phyloP scores from a whole-genome alignment of 208 protist genomes.

The Leishmania braziliensis region DNA sequence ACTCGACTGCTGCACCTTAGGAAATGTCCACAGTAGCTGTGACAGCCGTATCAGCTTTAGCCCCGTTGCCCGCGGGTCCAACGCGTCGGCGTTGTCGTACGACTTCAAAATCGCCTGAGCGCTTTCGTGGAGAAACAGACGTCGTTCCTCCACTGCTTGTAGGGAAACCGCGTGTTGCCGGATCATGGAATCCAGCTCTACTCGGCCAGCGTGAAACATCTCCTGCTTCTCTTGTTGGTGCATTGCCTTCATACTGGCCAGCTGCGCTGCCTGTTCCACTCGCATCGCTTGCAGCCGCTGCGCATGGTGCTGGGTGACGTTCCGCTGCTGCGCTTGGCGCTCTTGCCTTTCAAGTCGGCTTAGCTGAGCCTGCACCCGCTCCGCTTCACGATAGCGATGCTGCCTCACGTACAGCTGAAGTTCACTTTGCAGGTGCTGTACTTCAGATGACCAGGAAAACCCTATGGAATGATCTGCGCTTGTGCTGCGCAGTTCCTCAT shows the following conservation, averaged over 20 bases:
- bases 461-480: background rate
- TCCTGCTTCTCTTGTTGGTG: conserved; percentile 22
- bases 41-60: conserved; percentile 24
- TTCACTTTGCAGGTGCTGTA: conserved; percentile 28
- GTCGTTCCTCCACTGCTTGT: conserved; percentile 21
- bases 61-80: conserved; percentile 25
- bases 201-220: conserved; percentile 20
- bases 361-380: conserved; percentile 35
- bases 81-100: conserved; percentile 17
- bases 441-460: conserved; percentile 13
- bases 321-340: conserved; percentile 21
- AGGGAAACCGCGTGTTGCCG: conserved; percentile 30
- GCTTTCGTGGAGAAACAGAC: conserved; percentile 12
- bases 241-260: conserved; percentile 13
- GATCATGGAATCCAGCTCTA: conserved; percentile 35
- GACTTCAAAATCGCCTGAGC: conserved; percentile 8
- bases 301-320: conserved; percentile 23
- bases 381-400: conserved; percentile 48
- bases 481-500: background rate
- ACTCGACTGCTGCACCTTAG: background rate
- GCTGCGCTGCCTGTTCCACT: conserved; percentile 1
- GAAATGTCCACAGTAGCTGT: conserved; percentile 16
- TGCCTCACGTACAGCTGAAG: conserved; percentile 39
- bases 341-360: conserved; percentile 33
- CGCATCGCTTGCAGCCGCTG: conserved; percentile 26